phyloP scores from a whole-genome alignment of 2,329 filamentous ascomycete species.

The Sporothrix brunneoviolacea region DNA sequence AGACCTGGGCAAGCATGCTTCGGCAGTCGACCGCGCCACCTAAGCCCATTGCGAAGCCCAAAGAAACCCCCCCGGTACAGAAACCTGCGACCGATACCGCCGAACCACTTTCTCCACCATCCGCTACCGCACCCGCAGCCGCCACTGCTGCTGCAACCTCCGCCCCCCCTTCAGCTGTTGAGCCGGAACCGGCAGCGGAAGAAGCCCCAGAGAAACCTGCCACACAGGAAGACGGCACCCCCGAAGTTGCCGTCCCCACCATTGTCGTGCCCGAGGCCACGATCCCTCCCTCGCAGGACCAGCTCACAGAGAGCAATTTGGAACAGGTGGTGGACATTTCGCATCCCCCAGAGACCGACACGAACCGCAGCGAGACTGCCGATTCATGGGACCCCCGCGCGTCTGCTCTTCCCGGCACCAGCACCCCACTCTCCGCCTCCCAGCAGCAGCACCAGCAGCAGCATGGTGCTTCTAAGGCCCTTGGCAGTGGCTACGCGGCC shows the following conservation, averaged over 20 bases:
- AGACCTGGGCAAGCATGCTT: slow-evolving; percentile 73
- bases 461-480: slow-evolving; percentile 50
- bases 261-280: slow-evolving; percentile 46
- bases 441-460: slow-evolving; percentile 57
- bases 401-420: slow-evolving; percentile 50
- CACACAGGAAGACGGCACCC: slow-evolving; percentile 26
- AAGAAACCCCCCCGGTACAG: slow-evolving; percentile 24
- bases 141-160: background rate
- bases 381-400: slow-evolving; percentile 74
- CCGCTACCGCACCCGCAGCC: slow-evolving; percentile 15
- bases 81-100: slow-evolving; percentile 32
- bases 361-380: slow-evolving; percentile 80
- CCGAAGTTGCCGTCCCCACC: slow-evolving; percentile 29
- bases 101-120: slow-evolving; percentile 35
- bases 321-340: slow-evolving; percentile 84
- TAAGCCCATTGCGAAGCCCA: slow-evolving; percentile 17
- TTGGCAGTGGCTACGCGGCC: slow-evolving; percentile 69
- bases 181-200: slow-evolving; percentile 30
- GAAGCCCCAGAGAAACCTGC: slow-evolving; percentile 23
- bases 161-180: slow-evolving; percentile 19
- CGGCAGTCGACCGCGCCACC: slow-evolving; percentile 47
- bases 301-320: slow-evolving; percentile 86
- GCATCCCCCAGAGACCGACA: slow-evolving; percentile 68
- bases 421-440: slow-evolving; percentile 58
- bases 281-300: slow-evolving; percentile 66